Base-by-base conservation (phyloP, 2,329 filamentous ascomycete genomes). In the Fusarium graminum region DNA sequence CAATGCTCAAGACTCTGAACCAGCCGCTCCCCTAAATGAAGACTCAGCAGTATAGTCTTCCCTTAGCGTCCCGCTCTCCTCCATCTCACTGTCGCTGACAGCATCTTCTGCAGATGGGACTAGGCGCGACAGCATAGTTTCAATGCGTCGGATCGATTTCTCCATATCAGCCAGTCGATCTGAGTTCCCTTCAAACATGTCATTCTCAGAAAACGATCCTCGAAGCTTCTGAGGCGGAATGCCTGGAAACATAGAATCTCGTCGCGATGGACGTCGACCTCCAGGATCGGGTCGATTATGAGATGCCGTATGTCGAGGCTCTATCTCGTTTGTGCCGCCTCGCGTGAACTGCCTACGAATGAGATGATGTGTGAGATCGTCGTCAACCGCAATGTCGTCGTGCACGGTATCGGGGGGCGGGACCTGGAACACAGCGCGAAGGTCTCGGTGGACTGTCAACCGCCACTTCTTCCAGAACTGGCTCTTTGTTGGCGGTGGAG, bases 391-490 rank as follows among this genome's bases (percentile, higher is more conserved):
- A 40, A 88, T 88, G 43, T 87, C 85, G 14, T 84, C 78, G 46
- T 84, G 80, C 6, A 88, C 82, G 29, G 80, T 81, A 46, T 90
- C 85, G 3, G 91, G 90, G 7, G 90, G 89, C 39, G 90, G 84
- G 26, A 89, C 82, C 50, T 92, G 88, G 64, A 93, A 93, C 3
- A 93, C 91, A 12, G 88, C 85, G 43, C 90, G 86, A 32, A 93
- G 82, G 73, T 92, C 90, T 19, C 89, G 86, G 74, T 93, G 90
- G 10, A 88, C 88, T 8, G 88, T 90, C 73, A 93, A 87, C 44
- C 85, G 83, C 80, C 86, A 89, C 74, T 85, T 87, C 68, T 89
- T 86, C 87, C 89, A 92, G 72, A 91, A 90, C 64, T 81, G 82
- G 39, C 76, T 80, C 63, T 58, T 74, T 29, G 69, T 70, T 47